Evolutionary conservation across 2,329 filamentous ascomycete species (phyloP).

Genomic region (Byssochlamys sp.): DNA sequence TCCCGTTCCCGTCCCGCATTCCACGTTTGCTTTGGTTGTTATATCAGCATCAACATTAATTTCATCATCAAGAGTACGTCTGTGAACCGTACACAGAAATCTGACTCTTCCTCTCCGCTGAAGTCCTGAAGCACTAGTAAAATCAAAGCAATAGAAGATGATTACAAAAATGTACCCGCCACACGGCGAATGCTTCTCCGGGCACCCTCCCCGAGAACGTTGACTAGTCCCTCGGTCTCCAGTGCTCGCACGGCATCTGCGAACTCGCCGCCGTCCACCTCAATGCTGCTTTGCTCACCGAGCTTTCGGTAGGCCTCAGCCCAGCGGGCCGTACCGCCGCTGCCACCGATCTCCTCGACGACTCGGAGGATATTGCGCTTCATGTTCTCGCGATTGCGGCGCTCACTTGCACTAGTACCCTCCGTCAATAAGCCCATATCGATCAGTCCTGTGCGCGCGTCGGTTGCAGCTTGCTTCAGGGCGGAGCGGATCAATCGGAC

Average conservation of each 20-base stretch:
- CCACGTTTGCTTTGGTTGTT: neutral
- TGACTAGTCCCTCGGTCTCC: conserved; percentile 75
- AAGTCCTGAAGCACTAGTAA: neutral
- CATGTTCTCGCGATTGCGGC: conserved; percentile 71
- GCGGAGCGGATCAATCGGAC: conserved; percentile 87
- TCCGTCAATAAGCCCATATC: conserved; percentile 94
- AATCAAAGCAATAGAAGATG: neutral
- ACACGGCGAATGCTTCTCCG: conserved; percentile 73
- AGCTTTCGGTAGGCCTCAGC: conserved; percentile 67
- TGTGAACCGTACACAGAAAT: conserved; percentile 8
- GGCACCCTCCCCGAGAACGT: conserved; percentile 72
- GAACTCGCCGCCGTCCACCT: conserved; percentile 71
- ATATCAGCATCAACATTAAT: neutral
- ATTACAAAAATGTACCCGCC: conserved; percentile 34
- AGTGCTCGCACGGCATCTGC: conserved; percentile 67
- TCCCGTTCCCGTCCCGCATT: neutral
- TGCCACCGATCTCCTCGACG: conserved; percentile 69
- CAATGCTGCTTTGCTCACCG: conserved; percentile 57
- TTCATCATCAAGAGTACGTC: conserved; percentile 2
- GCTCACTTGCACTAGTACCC: conserved; percentile 80
- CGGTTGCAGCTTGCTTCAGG: conserved; percentile 94
- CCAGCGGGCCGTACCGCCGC: conserved; percentile 60
- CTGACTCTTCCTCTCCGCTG: conserved; percentile 6
- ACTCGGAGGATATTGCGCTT: conserved; percentile 66
- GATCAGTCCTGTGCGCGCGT: conserved; percentile 78